Percentiles rank a stretch among this genome's conserved stretches.
Conservation (phyloP, 2,329 filamentous ascomycete genomes). For the Didymella pinodella region DNA sequence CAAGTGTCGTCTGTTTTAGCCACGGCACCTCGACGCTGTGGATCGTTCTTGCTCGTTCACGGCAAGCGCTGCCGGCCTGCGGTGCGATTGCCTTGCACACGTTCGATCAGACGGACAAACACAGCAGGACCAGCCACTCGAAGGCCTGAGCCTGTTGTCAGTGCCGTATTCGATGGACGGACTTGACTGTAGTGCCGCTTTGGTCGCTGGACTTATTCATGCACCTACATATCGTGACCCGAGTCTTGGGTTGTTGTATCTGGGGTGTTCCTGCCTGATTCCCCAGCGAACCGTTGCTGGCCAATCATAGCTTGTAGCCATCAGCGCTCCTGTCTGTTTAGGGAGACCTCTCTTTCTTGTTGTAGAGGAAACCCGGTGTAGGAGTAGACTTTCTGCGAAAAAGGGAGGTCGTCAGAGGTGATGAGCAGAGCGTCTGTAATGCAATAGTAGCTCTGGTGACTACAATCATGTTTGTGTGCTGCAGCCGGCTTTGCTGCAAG, state of each 20-base stretch:
- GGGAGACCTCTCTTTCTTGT: no score
- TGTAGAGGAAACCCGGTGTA: no score
- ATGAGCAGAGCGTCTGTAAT: no score
- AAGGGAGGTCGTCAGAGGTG: no score
- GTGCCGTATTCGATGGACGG: not conserved
- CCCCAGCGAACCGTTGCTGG: constrained; percentile 1
- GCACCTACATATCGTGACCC: not conserved
- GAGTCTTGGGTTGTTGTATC: not conserved
- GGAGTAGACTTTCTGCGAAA: no score
- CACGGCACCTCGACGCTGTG: constrained; percentile 8
- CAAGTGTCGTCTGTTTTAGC: constrained; percentile 12
- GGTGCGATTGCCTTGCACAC: constrained; percentile 9
- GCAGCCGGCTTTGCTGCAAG: no score
- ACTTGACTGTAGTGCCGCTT: not conserved
- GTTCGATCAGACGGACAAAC: constrained; percentile 12
- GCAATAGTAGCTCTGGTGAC: no score
- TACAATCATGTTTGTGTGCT: no score
- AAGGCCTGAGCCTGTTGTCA: constrained; percentile 13
- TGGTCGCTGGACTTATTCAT: not conserved
- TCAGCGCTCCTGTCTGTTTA: no score
- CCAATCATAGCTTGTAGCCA: constrained; percentile 21
- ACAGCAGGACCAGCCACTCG: constrained; percentile 4
- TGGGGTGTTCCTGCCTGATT: not conserved
- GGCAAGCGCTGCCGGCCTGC: constrained; percentile 15
- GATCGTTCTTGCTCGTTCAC: constrained; percentile 14